Evolutionary conservation across 2,329 filamentous ascomycete genomes (phyloP), one percentile per base, ranked within the genome.

Genomic region (Pseudohalonectria lignicola): DNA sequence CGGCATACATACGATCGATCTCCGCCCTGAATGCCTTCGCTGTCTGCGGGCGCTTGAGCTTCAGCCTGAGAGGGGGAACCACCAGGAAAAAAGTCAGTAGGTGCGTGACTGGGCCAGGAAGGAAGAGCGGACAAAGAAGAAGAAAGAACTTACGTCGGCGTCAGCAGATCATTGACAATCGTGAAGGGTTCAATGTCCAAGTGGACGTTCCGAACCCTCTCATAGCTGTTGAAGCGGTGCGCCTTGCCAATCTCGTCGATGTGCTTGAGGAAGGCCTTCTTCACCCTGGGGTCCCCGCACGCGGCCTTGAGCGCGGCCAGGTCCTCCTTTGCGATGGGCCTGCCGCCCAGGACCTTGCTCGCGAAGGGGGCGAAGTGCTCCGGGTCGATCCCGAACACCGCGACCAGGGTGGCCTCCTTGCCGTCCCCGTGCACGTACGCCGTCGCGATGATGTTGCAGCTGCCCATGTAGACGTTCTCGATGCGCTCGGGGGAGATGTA

Each of bases 401-500:
- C 87, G 1, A 98, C 87, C 9, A 96, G 70, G 54, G 73, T 78
- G 1, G 84, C 79, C 66, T 96, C 79, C 44, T 81, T 73, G 44
- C 79, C 77, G 55, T 96, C 90, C 30, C 92, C 92, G 62, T 98
- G 90, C 19, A 96, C 85, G 54, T 86, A 95, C 3, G 81, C 87
- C 53, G 82, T 82, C 17, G 79, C 74, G 19, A 96, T 64, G 49
- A 88, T 79, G 46, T 76, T 81, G 45, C 79, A 79, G 62, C 82
- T 87, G 45, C 83, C 86, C 45, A 93, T 69, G 59, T 88, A 93
- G 26, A 94, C 82, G 57, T 94, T 95, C 68, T 98, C 92, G 54
- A 98, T 86, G 41, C 88, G 85, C 65, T 98, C 92, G 12, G 92
- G 92, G 2, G 88, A 94, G 52, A 98, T 86, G 63, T 98, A 98